Percentiles rank a stretch among this genome's conserved stretches.
Evolutionary conservation across 345 rosid genomes (phyloP).

Genomic region (Salix exigua): DNA sequence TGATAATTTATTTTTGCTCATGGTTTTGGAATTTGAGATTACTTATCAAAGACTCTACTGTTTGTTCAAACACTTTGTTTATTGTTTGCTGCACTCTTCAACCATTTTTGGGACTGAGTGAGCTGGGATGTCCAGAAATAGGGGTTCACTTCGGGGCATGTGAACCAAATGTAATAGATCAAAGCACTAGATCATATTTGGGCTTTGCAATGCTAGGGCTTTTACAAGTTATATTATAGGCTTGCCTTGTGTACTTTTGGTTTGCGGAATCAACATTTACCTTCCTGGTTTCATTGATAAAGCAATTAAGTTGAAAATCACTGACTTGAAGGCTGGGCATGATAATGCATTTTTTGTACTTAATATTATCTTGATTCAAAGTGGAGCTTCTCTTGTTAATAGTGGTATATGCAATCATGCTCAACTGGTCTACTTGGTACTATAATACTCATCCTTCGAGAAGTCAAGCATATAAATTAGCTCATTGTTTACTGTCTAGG

Average conservation of each 20-base stretch:
- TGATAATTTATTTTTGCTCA: not conserved
- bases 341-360: not conserved
- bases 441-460: not conserved
- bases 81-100: not conserved
- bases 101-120: not conserved
- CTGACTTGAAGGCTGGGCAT: not conserved
- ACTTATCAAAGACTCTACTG: not conserved
- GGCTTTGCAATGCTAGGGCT: not conserved
- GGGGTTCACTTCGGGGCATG: not conserved
- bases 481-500: not conserved
- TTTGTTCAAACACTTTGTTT: not conserved
- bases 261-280: not conserved
- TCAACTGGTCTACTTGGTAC: not conserved
- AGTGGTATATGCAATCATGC: not conserved
- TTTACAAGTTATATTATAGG: not conserved
- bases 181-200: not conserved
- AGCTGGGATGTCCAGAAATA: not conserved
- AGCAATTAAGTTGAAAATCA: not conserved
- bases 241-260: not conserved
- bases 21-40: constrained; percentile 7
- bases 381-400: not conserved
- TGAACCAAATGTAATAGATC: not conserved
- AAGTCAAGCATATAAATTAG: not conserved
- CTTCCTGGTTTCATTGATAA: not conserved
- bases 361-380: not conserved